Evolutionary conservation across 208 protist species (phyloP).

Genomic region (Polymyxa betae): DNA sequence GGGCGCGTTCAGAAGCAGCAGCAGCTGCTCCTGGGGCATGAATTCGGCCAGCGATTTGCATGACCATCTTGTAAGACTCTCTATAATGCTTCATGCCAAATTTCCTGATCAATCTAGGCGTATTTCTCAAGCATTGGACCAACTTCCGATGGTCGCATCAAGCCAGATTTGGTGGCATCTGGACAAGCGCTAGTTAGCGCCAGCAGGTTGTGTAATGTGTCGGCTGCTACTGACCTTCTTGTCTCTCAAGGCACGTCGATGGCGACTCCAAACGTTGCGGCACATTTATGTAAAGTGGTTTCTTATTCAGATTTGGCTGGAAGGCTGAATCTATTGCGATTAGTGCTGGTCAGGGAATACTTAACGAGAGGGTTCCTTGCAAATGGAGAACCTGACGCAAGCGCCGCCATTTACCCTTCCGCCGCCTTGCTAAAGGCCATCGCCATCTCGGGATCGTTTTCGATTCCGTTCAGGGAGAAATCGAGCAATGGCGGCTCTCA

Average conservation of each 20-base stretch:
- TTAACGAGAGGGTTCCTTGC: constrained; percentile 71
- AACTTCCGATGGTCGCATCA: constrained; percentile 54
- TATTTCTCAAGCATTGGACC: constrained; percentile 49
- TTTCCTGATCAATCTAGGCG: background rate
- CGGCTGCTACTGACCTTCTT: background rate
- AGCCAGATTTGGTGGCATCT: constrained; percentile 53
- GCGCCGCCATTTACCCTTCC: background rate
- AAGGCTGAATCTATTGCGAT: constrained; percentile 32
- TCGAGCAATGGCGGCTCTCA: background rate
- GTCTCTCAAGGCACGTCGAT: constrained; percentile 81
- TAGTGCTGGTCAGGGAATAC: constrained; percentile 82
- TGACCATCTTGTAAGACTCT: constrained; percentile 18
- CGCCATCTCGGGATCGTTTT: constrained; percentile 44
- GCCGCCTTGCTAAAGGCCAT: constrained; percentile 47
- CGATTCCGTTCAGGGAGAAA: background rate
- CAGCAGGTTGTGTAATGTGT: background rate
- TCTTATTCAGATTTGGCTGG: background rate
- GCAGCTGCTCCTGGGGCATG: too few species aligned
- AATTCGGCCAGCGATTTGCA: background rate
- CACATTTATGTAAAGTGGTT: constrained; percentile 53
- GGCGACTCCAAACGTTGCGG: constrained; percentile 81
- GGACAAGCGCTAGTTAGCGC: constrained; percentile 72
- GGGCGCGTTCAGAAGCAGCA: background rate
- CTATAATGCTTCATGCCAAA: background rate
- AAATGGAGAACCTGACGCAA: background rate